Percentiles rank a stretch among this genome's conserved stretches.
These are phyloP conservation scores for Plasmopara muralis DNA, from an alignment of 352 stramenopile genomes.

Conservation along the genomic window DNA sequence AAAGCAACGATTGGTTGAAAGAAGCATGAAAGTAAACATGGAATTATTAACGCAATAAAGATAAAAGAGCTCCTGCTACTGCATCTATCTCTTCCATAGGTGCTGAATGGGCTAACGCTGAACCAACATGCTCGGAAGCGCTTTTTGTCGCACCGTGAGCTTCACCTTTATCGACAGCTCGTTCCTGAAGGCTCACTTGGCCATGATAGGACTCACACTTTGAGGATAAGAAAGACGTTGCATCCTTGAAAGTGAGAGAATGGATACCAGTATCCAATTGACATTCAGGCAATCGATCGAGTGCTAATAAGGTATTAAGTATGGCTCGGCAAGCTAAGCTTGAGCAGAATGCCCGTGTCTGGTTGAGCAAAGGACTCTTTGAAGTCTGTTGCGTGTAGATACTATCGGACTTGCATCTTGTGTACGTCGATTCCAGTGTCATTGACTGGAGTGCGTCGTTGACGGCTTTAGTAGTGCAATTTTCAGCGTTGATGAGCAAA, in stretches of 20 bases:
- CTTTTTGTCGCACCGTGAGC: not conserved
- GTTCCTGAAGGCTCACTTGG: conserved; percentile 8
- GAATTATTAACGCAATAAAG: not conserved
- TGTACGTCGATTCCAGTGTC: conserved; percentile 7
- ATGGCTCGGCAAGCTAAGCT: conserved; percentile 21
- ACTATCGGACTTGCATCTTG: conserved; percentile 14
- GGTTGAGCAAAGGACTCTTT: conserved; percentile 1
- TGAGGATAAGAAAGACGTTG: not conserved
- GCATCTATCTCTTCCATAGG: conserved; percentile 17
- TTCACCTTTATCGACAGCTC: conserved; percentile 9
- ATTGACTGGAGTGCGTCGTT: conserved; percentile 5
- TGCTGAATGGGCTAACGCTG: conserved; percentile 14
- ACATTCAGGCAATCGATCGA: conserved; percentile 14
- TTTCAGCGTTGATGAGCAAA: conserved; percentile 3
- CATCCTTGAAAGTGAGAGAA: conserved; percentile 11
- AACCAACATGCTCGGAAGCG: conserved; percentile 10
- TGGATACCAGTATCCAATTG: conserved; percentile 6
- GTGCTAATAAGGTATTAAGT: conserved; percentile 7
- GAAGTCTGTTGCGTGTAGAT: conserved; percentile 19
- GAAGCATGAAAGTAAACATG: too few species aligned
- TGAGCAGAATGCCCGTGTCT: conserved; percentile 13
- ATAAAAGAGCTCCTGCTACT: conserved; percentile 8
- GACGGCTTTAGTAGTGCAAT: conserved; percentile 11
- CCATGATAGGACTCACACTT: conserved; percentile 4
- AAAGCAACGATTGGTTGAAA: too few species aligned